A percentile compares a stretch with the other conserved stretches of the same genome.
phyloP scores from a whole-genome alignment of 768 basidiomycete species.

The Daedaleopsis sinensis region DNA sequence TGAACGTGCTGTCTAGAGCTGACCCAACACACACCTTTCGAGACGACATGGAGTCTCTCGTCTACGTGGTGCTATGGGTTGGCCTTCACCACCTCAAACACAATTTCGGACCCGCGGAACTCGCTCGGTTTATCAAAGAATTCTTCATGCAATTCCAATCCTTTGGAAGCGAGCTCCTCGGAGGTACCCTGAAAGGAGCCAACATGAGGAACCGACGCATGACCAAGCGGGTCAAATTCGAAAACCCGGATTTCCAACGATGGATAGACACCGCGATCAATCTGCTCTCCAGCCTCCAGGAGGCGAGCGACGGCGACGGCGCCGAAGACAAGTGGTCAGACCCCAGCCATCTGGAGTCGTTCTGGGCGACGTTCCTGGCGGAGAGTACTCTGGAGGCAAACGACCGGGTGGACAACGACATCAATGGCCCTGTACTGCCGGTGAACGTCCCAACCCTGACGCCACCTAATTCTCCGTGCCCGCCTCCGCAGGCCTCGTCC shows the following conservation, averaged over 20 bases:
- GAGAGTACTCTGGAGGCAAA: background rate
- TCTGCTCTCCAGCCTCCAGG: background rate
- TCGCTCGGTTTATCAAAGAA: too few species aligned
- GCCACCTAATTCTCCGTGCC: too few species aligned
- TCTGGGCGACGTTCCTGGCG: background rate
- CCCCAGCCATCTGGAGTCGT: background rate
- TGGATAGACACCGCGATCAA: background rate
- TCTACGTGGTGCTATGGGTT: conserved; percentile 11
- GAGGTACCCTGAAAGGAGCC: background rate
- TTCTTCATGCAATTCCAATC: too few species aligned
- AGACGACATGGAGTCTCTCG: conserved; percentile 16
- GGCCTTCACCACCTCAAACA: background rate
- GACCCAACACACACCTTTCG: background rate
- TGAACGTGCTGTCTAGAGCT: background rate
- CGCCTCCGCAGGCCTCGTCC: too few species aligned
- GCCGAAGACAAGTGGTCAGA: background rate
- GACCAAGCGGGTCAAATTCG: background rate
- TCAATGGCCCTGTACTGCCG: too few species aligned
- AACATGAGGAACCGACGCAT: background rate
- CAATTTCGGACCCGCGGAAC: background rate
- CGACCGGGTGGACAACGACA: background rate
- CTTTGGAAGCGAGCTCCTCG: background rate
- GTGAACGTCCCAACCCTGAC: too few species aligned
- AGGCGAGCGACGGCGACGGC: background rate
- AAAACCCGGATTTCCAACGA: background rate